Evolutionary conservation across 2,329 filamentous ascomycete genomes (phyloP).

Genomic region (Mycosphaerella arachidis): DNA sequence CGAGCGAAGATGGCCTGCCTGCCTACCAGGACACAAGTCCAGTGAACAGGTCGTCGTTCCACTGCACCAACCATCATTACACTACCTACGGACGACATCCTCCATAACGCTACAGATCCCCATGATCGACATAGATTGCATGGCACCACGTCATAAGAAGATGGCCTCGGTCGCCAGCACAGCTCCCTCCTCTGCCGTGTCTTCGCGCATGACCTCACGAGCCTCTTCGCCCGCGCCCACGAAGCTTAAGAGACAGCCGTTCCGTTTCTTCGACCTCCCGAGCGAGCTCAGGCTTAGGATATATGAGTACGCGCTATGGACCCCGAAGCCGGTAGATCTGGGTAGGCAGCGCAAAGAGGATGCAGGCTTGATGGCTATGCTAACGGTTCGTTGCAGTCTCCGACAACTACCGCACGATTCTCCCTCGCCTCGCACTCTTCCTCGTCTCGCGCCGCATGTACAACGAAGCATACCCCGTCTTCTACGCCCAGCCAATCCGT

Average conservation of each 20-base stretch:
- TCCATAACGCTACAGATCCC: neutral
- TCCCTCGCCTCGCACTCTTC: slow-evolving; percentile 54
- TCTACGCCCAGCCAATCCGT: slow-evolving; percentile 62
- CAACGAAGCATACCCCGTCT: slow-evolving; percentile 59
- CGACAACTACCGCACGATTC: slow-evolving; percentile 60
- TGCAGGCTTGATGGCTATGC: neutral
- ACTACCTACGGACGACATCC: neutral
- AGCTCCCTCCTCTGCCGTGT: slow-evolving; percentile 22
- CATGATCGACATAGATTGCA: neutral
- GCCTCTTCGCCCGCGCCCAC: slow-evolving; percentile 19
- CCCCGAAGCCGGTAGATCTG: slow-evolving; percentile 59
- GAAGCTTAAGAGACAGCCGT: slow-evolving; percentile 37
- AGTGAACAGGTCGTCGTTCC: slow-evolving; percentile 2
- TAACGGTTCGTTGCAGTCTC: slow-evolving; percentile 44
- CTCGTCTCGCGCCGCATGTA: slow-evolving; percentile 59
- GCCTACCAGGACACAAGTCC: neutral
- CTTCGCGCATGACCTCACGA: slow-evolving; percentile 21
- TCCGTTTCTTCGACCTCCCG: slow-evolving; percentile 64
- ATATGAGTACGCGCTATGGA: slow-evolving; percentile 60
- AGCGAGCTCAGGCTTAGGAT: slow-evolving; percentile 66
- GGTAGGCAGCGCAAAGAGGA: slow-evolving; percentile 16
- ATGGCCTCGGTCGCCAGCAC: slow-evolving; percentile 17
- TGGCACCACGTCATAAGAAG: slow-evolving; percentile 8
- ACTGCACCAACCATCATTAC: neutral
- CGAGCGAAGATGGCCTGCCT: slow-evolving; percentile 30